phyloP scores from a whole-genome alignment of 139 green algal species.

The Protoeuglena noctilucae region DNA sequence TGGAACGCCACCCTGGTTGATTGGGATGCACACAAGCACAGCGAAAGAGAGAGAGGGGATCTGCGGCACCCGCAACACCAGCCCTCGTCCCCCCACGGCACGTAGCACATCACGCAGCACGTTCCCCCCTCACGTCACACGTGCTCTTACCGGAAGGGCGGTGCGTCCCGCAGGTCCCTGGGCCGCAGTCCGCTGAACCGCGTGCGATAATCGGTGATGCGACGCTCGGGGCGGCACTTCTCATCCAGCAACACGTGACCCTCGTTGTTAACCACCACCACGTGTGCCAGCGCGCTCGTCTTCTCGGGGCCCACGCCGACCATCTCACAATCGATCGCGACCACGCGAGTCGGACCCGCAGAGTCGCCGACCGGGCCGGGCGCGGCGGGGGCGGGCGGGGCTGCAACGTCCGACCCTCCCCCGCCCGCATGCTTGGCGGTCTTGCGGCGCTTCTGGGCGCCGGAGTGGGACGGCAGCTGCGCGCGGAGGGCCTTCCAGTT shows the following conservation, averaged over 20 bases:
- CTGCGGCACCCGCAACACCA: background rate
- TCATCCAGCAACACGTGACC: slow-evolving; percentile 62
- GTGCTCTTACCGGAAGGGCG: slow-evolving; percentile 32
- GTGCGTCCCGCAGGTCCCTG: slow-evolving; percentile 25
- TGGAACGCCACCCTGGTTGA: no score
- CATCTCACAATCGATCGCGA: slow-evolving; percentile 95
- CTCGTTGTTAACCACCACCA: slow-evolving; percentile 49
- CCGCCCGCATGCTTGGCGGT: no score
- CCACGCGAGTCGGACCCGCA: slow-evolving; percentile 17
- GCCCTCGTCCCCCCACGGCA: slow-evolving; percentile 7
- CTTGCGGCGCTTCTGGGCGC: background rate
- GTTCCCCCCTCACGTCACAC: no score
- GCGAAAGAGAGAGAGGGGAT: no score
- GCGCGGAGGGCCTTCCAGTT: background rate
- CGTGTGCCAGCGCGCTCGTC: slow-evolving; percentile 45
- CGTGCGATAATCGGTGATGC: slow-evolving; percentile 69
- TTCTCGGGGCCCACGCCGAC: slow-evolving; percentile 65
- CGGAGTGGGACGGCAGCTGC: background rate
- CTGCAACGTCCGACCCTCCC: background rate
- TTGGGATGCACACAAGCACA: no score
- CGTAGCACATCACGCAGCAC: slow-evolving; percentile 11
- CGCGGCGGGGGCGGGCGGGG: no score
- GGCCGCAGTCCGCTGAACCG: slow-evolving; percentile 25
- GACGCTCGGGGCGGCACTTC: slow-evolving; percentile 43
- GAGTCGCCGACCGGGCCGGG: background rate